phyloP scores from a whole-genome alignment of 345 rosid genomes.

The Eucalyptus dawsonii region DNA sequence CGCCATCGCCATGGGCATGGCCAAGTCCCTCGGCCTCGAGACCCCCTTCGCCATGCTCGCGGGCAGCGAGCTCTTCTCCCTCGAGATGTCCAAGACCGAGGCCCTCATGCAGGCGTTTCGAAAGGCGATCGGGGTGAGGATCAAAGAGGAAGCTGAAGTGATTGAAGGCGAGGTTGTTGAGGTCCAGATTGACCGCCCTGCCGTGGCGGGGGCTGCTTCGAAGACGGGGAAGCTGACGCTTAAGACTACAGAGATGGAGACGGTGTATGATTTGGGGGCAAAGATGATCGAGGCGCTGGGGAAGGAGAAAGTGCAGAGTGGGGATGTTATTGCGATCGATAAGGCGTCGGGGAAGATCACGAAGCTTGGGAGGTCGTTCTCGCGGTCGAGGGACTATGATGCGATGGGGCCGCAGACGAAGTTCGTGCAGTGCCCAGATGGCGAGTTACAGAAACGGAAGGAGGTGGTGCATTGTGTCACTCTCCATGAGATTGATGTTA shows the following conservation, averaged over 20 bases:
- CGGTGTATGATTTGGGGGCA: constrained; percentile 73
- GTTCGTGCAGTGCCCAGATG: constrained; percentile 96
- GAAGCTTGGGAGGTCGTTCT: constrained; percentile 83
- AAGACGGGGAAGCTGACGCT: constrained; percentile 86
- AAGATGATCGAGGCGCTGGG: constrained; percentile 90
- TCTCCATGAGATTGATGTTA: constrained; percentile 96
- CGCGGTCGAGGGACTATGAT: constrained; percentile 91
- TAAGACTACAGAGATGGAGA: constrained; percentile 98
- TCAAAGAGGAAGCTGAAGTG: constrained; percentile 83
- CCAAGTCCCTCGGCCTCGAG: constrained; percentile 85
- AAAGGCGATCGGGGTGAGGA: constrained; percentile 81
- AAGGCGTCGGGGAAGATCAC: constrained; percentile 84
- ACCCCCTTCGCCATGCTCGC: constrained; percentile 95
- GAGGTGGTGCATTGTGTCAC: constrained; percentile 94
- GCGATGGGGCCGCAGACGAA: constrained; percentile 94
- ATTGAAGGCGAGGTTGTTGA: constrained; percentile 96
- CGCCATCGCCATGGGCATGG: constrained; percentile 98
- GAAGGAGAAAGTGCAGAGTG: constrained; percentile 92
- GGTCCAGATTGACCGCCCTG: constrained; percentile 77
- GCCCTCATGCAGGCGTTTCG: constrained; percentile 82
- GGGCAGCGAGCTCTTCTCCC: constrained; percentile 80
- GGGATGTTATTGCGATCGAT: constrained; percentile 87
- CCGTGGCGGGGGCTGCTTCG: constrained; percentile 64
- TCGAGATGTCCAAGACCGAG: constrained; percentile 92
- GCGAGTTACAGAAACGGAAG: constrained; percentile 94